Base-by-base conservation (phyloP, 306 rosid species). In the Alnus rubra region DNA sequence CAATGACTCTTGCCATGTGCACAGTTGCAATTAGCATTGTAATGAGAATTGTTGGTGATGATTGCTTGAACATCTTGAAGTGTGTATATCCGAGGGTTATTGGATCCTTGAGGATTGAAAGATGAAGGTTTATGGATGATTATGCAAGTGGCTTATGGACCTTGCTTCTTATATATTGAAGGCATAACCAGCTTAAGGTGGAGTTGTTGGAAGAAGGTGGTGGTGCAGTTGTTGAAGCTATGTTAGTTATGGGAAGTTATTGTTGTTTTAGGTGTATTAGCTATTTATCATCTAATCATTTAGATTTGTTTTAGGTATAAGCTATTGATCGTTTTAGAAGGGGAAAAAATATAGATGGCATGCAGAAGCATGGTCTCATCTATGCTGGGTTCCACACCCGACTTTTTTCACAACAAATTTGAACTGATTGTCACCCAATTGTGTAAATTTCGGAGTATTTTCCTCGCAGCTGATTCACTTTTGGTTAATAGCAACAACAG, bases 191-290 rank as follows among this genome's bases (percentile, higher is more conserved):
- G 80, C 72, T 67, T 67, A 67, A 37, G 72, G 70, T 69, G 83
- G 81, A 79, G 83, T 83, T 51, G 83, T 75, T 83, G 69, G 39
- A n/a, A 51, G 19, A 42, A 54, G 63, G 70, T 39, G 63, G 70
- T 39, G 81, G 83, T 83, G 81, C 71, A 83, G 86, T 75, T 75
- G 86, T 70, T 83, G 74, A 69, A 59, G 51, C 13, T 71, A 35
- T 74, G 31, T 23, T 14, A 70, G 59, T 37, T 35, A 53, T 16
- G 81, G 39, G 47, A 60, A 19, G 52, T 48, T 55, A 51, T 14
- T 56, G 60, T 35, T 45, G 77, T 16, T 74, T 16, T 14, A 59
- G 55, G 70, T 82, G 76, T 23, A 50, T 74, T 79, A 37, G 50
- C 2, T 67, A 18, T 8, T 64, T 48, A 64, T 37, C 37, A 59